phyloP scores from a whole-genome alignment of 495 filamentous ascomycete species.

The Podospora comata region DNA sequence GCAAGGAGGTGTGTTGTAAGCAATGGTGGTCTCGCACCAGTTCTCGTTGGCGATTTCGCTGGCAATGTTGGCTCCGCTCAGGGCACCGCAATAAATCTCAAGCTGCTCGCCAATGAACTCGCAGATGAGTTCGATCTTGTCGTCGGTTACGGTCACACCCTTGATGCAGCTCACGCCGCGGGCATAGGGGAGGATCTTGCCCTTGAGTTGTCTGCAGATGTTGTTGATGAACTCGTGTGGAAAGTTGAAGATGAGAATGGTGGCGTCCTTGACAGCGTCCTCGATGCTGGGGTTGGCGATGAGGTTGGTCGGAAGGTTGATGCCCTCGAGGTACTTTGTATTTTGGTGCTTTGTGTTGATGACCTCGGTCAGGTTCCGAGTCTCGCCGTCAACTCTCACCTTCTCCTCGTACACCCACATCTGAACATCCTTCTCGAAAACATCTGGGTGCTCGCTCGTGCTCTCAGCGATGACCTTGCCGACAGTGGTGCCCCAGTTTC shows the following conservation, averaged over 20 bases:
- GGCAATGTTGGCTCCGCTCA: conserved; percentile 96
- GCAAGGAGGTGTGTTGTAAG: conserved; percentile 88
- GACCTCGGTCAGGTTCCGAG: conserved; percentile 80
- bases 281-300: conserved; percentile 84
- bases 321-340: conserved; percentile 88
- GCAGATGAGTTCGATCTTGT: conserved; percentile 83
- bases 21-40: conserved; percentile 94
- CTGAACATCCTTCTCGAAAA: conserved; percentile 86
- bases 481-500: conserved; percentile 98
- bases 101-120: conserved; percentile 87
- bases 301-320: conserved; percentile 80
- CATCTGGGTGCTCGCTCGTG: conserved; percentile 64
- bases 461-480: conserved; percentile 97
- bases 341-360: conserved; percentile 97
- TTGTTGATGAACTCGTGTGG: conserved; percentile 96
- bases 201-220: conserved; percentile 80
- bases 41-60: conserved; percentile 92
- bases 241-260: conserved; percentile 93
- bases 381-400: conserved; percentile 54
- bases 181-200: conserved; percentile 85
- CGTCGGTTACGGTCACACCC: conserved; percentile 83
- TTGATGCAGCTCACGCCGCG: conserved; percentile 97
- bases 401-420: conserved; percentile 98
- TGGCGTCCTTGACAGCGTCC: conserved; percentile 75
- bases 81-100: conserved; percentile 93